Evolutionary conservation across 2,329 filamentous ascomycete species (phyloP).

Genomic region (Epichloe typhina): DNA sequence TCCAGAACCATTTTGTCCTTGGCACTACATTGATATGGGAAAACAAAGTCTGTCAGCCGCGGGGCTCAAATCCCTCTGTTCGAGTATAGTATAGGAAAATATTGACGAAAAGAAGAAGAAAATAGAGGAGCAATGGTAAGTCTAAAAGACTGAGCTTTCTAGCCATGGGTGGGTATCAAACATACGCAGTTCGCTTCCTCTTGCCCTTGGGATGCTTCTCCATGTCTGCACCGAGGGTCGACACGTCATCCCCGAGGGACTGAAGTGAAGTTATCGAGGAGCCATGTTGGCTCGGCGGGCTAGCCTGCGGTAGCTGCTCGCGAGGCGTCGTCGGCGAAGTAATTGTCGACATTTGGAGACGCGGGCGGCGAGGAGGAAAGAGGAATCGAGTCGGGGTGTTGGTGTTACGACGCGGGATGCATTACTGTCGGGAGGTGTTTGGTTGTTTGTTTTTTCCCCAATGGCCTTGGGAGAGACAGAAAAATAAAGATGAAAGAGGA

Average conservation of each 20-base stretch:
- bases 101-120: neutral
- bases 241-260: conserved; percentile 2
- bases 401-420: conserved; percentile 6
- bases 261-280: conserved; percentile 9
- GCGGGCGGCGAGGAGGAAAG: neutral
- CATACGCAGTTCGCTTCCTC: conserved; percentile 51
- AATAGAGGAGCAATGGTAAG: neutral
- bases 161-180: conserved; percentile 7
- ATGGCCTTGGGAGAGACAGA: neutral
- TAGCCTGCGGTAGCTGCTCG: conserved; percentile 12
- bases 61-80: neutral
- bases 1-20: conserved; percentile 86
- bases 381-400: neutral
- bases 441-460: neutral
- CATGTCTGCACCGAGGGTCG: conserved; percentile 8
- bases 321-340: conserved; percentile 9
- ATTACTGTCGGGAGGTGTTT: conserved; percentile 4
- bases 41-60: conserved; percentile 8
- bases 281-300: conserved; percentile 14
- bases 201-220: conserved; percentile 44
- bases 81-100: neutral
- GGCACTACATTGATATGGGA: conserved; percentile 39
- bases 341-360: conserved; percentile 14
- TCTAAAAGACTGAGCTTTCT: no score
- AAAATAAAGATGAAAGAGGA: neutral